Base-by-base conservation (phyloP, 2,329 filamentous ascomycete species). In the Leptographium flavum region DNA sequence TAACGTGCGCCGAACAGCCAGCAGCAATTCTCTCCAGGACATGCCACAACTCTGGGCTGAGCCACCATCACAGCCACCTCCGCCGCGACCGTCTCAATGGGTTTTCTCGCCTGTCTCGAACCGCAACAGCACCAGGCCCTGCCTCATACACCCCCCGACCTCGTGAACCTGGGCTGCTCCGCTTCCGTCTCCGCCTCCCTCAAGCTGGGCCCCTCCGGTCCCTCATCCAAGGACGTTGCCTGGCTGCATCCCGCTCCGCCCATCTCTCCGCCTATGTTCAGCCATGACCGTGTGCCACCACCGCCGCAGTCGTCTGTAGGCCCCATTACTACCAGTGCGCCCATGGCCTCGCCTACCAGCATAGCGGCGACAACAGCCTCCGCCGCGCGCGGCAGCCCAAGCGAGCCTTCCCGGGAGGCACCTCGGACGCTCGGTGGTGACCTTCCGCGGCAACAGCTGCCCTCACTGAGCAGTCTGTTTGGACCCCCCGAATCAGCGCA, bases 391-490 rank as follows among this genome's bases (percentile, higher is more conserved):
- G 39, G 38, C 23, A 50, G 51, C 19, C 35, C 35, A 21, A 21
- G 23, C 23, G 35, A 23, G 6, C 35, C 35, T 22, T 14, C n/a
- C n/a, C n/a, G n/a, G n/a, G n/a, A n/a, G n/a, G n/a, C n/a, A n/a
- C n/a, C n/a, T n/a, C n/a, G n/a, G n/a, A n/a, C n/a, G n/a, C n/a
- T n/a, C n/a, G n/a, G n/a, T n/a, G n/a, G n/a, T n/a, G n/a, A n/a
- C 23, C 56, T 56, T 37, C 52, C 60, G 40, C 63, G 65, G 47
- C 70, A 71, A 51, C 68, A 73, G 52, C 65, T 77, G 21, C 74
- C 74, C 2, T 68, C 74, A 6, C 53, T 78, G 51, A 76, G 70
- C 58, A 76, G 72, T 52, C 59, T 78, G 15, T 75, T 77, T 52
- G 71, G 70, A 3, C 68, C 69, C 6, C 62, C 67, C 11, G 59